A percentile compares a stretch with the other conserved stretches of the same genome.
These are phyloP conservation scores for Biancaea sappan DNA, from an alignment of 306 rosid genomes.

Conservation along the genomic window DNA sequence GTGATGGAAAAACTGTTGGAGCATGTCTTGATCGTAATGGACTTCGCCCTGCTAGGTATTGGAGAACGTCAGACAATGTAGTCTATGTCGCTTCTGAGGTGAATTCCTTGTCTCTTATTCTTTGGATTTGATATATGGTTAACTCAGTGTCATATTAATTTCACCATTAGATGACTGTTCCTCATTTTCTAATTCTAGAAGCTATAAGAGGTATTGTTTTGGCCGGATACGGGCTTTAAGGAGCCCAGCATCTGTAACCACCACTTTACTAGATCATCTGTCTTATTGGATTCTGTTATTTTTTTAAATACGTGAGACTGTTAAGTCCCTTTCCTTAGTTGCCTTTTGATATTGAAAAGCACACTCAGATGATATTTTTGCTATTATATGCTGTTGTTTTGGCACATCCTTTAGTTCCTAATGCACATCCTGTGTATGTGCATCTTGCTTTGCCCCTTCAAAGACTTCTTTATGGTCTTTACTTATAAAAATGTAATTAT, in stretches of 20 bases:
- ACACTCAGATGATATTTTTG: no score
- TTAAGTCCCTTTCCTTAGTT: not conserved
- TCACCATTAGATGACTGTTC: slow-evolving; percentile 19
- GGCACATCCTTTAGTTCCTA: no score
- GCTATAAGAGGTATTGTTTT: no score
- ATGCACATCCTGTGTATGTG: no score
- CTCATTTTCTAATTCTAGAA: slow-evolving; percentile 24
- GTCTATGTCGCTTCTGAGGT: slow-evolving; percentile 99
- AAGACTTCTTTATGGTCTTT: no score
- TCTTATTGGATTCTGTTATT: not conserved
- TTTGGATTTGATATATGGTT: slow-evolving; percentile 31
- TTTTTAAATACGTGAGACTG: slow-evolving; percentile 12
- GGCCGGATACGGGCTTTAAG: slow-evolving; percentile 22
- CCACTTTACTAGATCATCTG: slow-evolving; percentile 1
- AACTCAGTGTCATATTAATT: slow-evolving; percentile 8
- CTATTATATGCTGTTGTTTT: no score
- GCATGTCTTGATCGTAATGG: slow-evolving; percentile 99
- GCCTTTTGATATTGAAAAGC: no score
- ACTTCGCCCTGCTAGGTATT: slow-evolving; percentile 97
- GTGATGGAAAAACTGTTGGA: slow-evolving; percentile 99
- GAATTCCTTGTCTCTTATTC: slow-evolving; percentile 38
- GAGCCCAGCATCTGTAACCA: slow-evolving; percentile 13
- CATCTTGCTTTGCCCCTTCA: no score
- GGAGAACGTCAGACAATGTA: slow-evolving; percentile 97
- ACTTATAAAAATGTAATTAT: not conserved